Conservation (phyloP, 495 filamentous ascomycete species). For the Daldinia decipiens region DNA sequence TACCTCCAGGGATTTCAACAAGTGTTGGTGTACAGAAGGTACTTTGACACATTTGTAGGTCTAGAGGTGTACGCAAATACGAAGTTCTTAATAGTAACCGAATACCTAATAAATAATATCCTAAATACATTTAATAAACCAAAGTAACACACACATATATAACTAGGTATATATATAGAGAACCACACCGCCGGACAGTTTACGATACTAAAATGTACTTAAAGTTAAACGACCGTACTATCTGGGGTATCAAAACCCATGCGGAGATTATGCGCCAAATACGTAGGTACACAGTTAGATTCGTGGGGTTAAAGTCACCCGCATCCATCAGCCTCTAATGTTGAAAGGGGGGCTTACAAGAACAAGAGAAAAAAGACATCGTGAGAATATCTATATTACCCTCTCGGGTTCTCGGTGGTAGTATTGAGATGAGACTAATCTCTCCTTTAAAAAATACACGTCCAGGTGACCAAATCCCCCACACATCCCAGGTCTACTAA, state of each 20-base stretch:
- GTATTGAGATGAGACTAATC: conserved; percentile 41
- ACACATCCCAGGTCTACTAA: conserved; percentile 32
- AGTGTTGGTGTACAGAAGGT: not conserved
- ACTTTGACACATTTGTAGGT: not conserved
- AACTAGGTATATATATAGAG: not conserved
- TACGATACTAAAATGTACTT: not conserved
- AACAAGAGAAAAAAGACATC: conserved; percentile 4
- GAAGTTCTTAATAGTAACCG: not conserved
- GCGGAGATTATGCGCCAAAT: conserved; percentile 44
- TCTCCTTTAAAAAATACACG: conserved; percentile 9
- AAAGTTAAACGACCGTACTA: conserved; percentile 16
- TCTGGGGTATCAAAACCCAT: conserved; percentile 27
- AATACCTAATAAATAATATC: not conserved
- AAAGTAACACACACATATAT: too few relatives aligned
- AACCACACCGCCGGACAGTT: not conserved
- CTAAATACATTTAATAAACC: not conserved
- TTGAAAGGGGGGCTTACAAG: not conserved
- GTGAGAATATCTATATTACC: conserved; percentile 23
- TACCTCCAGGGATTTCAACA: not conserved
- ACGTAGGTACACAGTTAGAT: conserved; percentile 25
- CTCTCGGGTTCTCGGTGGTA: conserved; percentile 36
- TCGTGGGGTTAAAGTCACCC: conserved; percentile 31
- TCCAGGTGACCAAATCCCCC: conserved; percentile 44
- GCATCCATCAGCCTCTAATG: not conserved
- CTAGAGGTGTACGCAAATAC: not conserved